A percentile compares a stretch with the other conserved stretches of the same genome.
Conservation (phyloP, 2,329 filamentous ascomycete species). For the Atkinsonella hypoxylon region DNA sequence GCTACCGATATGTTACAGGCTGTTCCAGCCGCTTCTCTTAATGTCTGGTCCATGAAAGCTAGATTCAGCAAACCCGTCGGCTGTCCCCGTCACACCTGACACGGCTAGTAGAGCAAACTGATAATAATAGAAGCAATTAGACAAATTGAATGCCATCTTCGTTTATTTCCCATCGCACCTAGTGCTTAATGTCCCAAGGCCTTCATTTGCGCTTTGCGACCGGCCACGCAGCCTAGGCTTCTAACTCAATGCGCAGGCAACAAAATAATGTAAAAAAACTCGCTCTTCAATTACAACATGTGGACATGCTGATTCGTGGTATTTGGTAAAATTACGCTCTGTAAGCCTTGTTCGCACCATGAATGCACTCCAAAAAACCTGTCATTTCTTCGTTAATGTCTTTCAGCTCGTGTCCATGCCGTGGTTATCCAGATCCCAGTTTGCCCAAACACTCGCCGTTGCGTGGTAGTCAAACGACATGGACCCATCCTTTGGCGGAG, state of each 20-base stretch:
- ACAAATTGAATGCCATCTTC: neutral
- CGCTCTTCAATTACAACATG: neutral
- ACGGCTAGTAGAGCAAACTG: neutral
- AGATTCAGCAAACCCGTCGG: neutral
- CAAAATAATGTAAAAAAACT: neutral
- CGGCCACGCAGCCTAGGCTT: neutral
- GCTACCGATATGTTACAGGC: too few relatives aligned
- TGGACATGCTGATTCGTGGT: neutral
- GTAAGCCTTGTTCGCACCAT: neutral
- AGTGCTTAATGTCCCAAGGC: neutral
- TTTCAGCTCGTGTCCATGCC: neutral
- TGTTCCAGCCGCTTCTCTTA: too few relatives aligned
- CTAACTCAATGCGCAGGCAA: neutral
- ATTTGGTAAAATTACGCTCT: neutral
- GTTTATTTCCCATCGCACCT: neutral
- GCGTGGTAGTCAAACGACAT: conserved; percentile 20
- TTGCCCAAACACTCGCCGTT: conserved; percentile 16
- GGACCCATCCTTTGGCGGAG: conserved; percentile 26
- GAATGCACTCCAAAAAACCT: neutral
- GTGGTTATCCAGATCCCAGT: conserved; percentile 17
- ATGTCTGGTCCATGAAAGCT: neutral
- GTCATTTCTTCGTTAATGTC: neutral
- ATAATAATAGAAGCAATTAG: neutral
- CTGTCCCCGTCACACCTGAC: too few relatives aligned
- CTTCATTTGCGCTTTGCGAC: neutral